phyloP scores from a whole-genome alignment of 768 basidiomycete genomes.

The Suillus occidentalis region DNA sequence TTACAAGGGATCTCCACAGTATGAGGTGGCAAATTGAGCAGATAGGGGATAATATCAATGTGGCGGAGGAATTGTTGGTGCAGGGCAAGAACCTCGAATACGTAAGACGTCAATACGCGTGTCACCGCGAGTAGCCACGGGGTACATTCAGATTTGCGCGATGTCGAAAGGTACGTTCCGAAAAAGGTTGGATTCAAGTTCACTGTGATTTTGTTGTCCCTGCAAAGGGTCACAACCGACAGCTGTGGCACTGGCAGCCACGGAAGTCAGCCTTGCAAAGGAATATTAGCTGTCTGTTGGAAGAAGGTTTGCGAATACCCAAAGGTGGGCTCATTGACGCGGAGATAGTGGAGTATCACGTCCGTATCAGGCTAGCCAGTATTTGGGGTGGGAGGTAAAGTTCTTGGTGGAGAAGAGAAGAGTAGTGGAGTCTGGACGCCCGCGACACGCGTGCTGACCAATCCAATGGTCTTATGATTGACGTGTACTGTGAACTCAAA shows the following conservation, averaged over 20 bases:
- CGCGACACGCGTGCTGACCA: background rate
- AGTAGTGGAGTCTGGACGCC: too few relatives aligned
- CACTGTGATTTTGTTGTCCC: slow-evolving; percentile 24
- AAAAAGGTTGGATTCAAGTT: slow-evolving; percentile 32
- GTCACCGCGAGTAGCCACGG: slow-evolving; percentile 26
- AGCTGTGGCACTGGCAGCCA: slow-evolving; percentile 1
- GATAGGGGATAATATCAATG: slow-evolving; percentile 13
- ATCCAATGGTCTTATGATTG: background rate
- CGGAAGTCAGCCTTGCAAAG: slow-evolving; percentile 16
- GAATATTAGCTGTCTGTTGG: slow-evolving; percentile 28
- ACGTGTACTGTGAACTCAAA: background rate
- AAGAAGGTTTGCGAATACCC: background rate
- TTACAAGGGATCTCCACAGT: background rate
- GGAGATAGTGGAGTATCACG: background rate
- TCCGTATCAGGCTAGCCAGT: background rate
- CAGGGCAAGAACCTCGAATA: slow-evolving; percentile 20
- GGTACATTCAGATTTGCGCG: slow-evolving; percentile 31
- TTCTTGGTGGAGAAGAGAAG: background rate
- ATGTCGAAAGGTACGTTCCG: slow-evolving; percentile 37
- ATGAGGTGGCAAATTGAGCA: slow-evolving; percentile 4
- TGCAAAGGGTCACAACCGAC: slow-evolving; percentile 18
- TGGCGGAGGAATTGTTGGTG: slow-evolving; percentile 10
- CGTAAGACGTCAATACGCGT: slow-evolving; percentile 28
- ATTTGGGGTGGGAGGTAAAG: background rate
- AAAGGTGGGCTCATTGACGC: background rate